Percentiles rank a stretch among this genome's conserved stretches.
Evolutionary conservation across 1,284 basidiomycete species (phyloP).

Genomic region (Bjerkandera adusta): DNA sequence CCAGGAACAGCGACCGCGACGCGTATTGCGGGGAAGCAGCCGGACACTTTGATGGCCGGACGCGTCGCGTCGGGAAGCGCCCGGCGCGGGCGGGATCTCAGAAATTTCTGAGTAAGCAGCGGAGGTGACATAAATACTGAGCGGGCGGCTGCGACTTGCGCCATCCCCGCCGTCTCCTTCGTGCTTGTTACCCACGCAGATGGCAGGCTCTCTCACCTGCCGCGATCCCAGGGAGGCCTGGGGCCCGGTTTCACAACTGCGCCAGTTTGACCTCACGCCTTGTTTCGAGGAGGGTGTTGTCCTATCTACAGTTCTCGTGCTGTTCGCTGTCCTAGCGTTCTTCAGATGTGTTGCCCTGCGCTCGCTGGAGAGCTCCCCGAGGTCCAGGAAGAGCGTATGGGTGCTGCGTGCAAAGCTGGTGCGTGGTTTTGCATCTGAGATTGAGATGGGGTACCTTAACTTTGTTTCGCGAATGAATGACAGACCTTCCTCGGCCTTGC

Average conservation of each 20-base stretch:
- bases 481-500: conserved; percentile 48
- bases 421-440: conserved; percentile 27
- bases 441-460: background rate
- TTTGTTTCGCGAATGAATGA: background rate
- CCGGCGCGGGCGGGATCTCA: background rate
- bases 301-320: conserved; percentile 48
- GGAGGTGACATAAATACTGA: background rate
- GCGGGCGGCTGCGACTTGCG: too few species aligned
- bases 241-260: conserved; percentile 53
- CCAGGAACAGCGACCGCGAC: too few species aligned
- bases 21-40: too few species aligned
- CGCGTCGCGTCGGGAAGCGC: conserved; percentile 1
- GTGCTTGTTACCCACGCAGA: conserved; percentile 27
- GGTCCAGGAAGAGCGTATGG: conserved; percentile 40
- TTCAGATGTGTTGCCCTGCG: conserved; percentile 35
- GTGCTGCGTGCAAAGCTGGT: conserved; percentile 65
- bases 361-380: conserved; percentile 24
- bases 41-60: too few species aligned
- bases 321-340: conserved; percentile 45
- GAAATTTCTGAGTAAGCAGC: background rate
- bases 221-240: conserved; percentile 58
- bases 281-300: conserved; percentile 84
- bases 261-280: conserved; percentile 78
- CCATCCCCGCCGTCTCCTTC: conserved; percentile 26
- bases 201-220: conserved; percentile 32